Evolutionary conservation across 164 flowering plant genomes (phyloP).

Genomic region (Umbilicus rupestris): DNA sequence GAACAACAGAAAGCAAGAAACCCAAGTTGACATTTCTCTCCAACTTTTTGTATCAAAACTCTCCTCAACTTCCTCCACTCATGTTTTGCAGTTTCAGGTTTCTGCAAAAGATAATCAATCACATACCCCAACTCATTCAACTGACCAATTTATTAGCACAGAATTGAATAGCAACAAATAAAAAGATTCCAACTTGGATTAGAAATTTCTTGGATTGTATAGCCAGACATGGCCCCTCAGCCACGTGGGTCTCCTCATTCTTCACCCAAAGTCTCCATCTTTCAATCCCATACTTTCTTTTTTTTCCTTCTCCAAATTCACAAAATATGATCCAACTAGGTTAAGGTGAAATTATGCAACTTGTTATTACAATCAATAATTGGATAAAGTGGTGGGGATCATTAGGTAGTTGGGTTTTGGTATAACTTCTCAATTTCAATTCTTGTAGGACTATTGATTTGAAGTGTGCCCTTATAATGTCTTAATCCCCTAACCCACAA

Average conservation of each 20-base stretch:
- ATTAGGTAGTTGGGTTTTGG: conserved; percentile 5
- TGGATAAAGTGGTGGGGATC: conserved; percentile 1
- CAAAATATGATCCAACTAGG: no score
- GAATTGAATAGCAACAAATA: not conserved
- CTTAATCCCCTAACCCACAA: not conserved
- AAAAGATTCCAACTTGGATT: not conserved
- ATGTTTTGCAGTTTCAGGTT: not conserved
- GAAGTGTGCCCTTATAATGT: not conserved
- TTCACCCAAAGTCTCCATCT: not conserved
- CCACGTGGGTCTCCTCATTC: not conserved
- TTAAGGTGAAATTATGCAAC: no score
- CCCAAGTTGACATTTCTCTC: not conserved
- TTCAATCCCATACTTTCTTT: not conserved
- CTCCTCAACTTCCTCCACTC: not conserved
- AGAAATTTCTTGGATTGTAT: conserved; percentile 1
- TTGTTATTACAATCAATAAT: not conserved
- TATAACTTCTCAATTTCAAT: conserved; percentile 2
- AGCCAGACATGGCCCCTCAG: not conserved
- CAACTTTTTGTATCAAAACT: not conserved
- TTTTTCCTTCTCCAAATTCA: no score
- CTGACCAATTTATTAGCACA: not conserved
- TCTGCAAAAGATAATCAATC: not conserved
- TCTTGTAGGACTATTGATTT: conserved; percentile 3
- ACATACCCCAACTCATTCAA: not conserved
- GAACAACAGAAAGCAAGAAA: no score